Conservation (phyloP, 1,284 basidiomycete species). For the Irpex sp. region DNA sequence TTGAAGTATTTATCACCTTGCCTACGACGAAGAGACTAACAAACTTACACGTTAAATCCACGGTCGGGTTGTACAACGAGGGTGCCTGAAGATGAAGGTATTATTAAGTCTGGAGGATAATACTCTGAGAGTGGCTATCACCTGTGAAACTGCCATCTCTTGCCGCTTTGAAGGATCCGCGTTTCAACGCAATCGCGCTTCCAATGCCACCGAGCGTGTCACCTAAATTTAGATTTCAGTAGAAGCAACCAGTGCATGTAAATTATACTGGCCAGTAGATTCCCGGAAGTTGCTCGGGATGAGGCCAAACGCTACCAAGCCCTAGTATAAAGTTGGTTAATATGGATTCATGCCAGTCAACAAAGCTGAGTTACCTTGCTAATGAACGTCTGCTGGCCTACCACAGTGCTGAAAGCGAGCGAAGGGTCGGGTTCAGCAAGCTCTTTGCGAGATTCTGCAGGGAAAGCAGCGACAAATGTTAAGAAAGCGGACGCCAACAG, state of each 20-base stretch:
- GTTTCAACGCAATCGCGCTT: slow-evolving; percentile 31
- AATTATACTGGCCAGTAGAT: slow-evolving; percentile 25
- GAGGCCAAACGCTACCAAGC: slow-evolving; percentile 34
- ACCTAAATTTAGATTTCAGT: slow-evolving; percentile 14
- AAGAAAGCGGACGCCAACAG: too few relatives aligned
- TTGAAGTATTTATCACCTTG: neutral
- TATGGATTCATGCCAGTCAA: too few relatives aligned
- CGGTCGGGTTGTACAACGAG: slow-evolving; percentile 46
- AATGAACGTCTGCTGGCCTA: too few relatives aligned
- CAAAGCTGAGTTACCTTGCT: too few relatives aligned
- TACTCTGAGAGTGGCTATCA: neutral
- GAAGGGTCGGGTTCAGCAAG: too few relatives aligned
- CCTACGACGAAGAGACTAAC: neutral
- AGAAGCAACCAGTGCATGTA: neutral
- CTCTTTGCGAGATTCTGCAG: too few relatives aligned
- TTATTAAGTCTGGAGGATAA: neutral
- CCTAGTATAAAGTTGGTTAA: slow-evolving; percentile 18
- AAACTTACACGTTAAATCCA: slow-evolving; percentile 38
- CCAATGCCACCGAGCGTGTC: slow-evolving; percentile 24
- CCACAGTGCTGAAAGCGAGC: too few relatives aligned
- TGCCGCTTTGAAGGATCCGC: slow-evolving; percentile 23
- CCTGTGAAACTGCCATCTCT: slow-evolving; percentile 36
- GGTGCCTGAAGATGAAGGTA: slow-evolving; percentile 14
- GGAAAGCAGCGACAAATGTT: too few relatives aligned
- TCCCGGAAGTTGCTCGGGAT: slow-evolving; percentile 35